These are phyloP conservation scores for Parastagonospora nodorum DNA, from an alignment of 2,329 filamentous ascomycete genomes.

Conservation along the genomic window DNA sequence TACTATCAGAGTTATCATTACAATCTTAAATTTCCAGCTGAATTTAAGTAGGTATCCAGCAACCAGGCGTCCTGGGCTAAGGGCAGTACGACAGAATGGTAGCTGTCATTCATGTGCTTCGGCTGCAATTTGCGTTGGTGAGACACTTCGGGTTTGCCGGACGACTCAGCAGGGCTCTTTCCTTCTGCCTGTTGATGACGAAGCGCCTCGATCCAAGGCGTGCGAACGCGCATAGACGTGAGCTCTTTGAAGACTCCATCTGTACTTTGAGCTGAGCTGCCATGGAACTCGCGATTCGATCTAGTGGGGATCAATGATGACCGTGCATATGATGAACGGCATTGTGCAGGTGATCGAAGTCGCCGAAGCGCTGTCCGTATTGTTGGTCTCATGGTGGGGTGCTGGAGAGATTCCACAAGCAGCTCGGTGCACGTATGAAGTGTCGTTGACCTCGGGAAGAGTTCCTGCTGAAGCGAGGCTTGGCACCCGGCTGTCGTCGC, in stretches of 20 bases:
- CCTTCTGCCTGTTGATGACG: slow-evolving; percentile 54
- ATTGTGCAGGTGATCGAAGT: slow-evolving; percentile 8
- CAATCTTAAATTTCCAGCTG: slow-evolving; percentile 72
- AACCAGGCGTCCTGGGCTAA: slow-evolving; percentile 77
- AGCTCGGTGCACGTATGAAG: not conserved
- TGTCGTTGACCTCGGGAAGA: slow-evolving; percentile 2
- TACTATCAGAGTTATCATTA: too few relatives aligned
- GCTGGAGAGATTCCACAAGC: slow-evolving; percentile 5
- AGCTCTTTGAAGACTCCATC: slow-evolving; percentile 67
- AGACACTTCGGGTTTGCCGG: slow-evolving; percentile 42
- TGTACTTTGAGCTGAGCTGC: slow-evolving; percentile 41
- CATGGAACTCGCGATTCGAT: slow-evolving; percentile 27
- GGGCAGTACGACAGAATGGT: slow-evolving; percentile 70
- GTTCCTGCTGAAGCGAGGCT: slow-evolving; percentile 13
- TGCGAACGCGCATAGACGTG: slow-evolving; percentile 54
- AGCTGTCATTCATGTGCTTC: slow-evolving; percentile 73
- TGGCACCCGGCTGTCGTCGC: not conserved
- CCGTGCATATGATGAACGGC: slow-evolving; percentile 4
- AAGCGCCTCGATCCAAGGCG: slow-evolving; percentile 72
- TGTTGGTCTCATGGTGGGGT: slow-evolving; percentile 27
- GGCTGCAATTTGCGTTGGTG: slow-evolving; percentile 63
- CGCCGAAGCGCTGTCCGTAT: slow-evolving; percentile 25
- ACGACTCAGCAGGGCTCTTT: slow-evolving; percentile 34
- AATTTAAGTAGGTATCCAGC: slow-evolving; percentile 77
- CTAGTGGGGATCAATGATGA: not conserved